These are phyloP conservation scores for Coniosporium apollinis DNA, from an alignment of 495 filamentous ascomycete genomes.

Conservation along the genomic window DNA sequence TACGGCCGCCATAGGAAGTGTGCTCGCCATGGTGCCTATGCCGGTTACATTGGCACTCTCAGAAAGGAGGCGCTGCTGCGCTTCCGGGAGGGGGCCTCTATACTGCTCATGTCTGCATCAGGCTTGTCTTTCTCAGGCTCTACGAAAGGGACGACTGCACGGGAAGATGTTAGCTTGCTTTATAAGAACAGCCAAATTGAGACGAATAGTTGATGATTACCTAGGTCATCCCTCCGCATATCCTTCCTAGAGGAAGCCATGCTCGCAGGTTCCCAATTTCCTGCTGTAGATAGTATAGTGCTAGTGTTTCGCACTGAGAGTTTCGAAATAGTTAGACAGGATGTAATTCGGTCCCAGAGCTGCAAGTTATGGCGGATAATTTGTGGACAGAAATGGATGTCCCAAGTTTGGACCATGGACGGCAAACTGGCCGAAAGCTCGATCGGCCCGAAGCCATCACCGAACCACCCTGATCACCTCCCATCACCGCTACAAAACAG, in stretches of 20 bases:
- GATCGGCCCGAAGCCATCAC: no score
- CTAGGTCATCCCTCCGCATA: slow-evolving; percentile 69
- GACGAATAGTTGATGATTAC: slow-evolving; percentile 30
- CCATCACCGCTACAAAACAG: no score
- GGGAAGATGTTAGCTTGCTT: background rate
- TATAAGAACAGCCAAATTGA: background rate
- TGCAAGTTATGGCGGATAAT: background rate
- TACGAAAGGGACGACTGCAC: slow-evolving; percentile 44
- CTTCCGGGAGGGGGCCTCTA: slow-evolving; percentile 5
- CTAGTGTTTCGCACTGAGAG: background rate
- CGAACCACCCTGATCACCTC: no score
- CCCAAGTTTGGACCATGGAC: no score
- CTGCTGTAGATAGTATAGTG: background rate
- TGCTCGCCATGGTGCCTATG: slow-evolving; percentile 58
- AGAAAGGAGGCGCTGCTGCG: slow-evolving; percentile 20
- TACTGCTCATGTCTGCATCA: slow-evolving; percentile 38
- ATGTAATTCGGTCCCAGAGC: background rate
- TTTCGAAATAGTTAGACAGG: slow-evolving; percentile 4
- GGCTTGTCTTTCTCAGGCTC: slow-evolving; percentile 38
- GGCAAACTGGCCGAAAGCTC: no score
- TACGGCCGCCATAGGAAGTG: slow-evolving; percentile 81
- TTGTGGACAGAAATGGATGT: background rate
- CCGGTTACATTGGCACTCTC: slow-evolving; percentile 21
- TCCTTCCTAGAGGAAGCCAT: slow-evolving; percentile 68
- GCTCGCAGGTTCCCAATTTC: background rate